These are phyloP conservation scores for Solanum stenotomum DNA, from an alignment of 257 asterid genomes.

Conservation along the genomic window DNA sequence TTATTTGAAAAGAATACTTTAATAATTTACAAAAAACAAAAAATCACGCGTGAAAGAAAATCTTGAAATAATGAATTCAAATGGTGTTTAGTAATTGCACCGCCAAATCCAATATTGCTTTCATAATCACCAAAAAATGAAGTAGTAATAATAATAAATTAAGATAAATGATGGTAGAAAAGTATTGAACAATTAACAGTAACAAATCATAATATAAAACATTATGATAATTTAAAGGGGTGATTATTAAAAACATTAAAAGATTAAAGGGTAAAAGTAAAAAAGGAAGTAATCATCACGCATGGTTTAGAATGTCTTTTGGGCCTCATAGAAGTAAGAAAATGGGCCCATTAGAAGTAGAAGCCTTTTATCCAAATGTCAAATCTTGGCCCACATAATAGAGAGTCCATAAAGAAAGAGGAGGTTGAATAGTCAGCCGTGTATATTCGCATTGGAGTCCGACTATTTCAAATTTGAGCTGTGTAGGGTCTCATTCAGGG, in stretches of 20 bases:
- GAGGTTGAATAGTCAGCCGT: no score
- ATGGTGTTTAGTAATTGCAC: not conserved
- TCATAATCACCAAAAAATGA: not conserved
- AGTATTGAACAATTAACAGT: not conserved
- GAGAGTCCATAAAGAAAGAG: not conserved
- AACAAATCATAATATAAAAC: not conserved
- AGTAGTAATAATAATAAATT: not conserved
- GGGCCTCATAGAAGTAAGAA: slow-evolving; percentile 3
- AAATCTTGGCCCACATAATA: not conserved
- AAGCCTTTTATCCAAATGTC: not conserved
- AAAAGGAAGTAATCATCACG: slow-evolving; percentile 21
- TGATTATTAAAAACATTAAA: not conserved
- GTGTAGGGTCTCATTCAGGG: not conserved
- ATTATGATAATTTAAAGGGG: not conserved
- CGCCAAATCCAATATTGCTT: not conserved
- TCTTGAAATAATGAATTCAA: not conserved
- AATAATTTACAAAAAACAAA: no score
- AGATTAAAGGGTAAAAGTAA: not conserved
- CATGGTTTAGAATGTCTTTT: slow-evolving; percentile 18
- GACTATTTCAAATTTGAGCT: not conserved
- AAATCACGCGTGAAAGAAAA: not conserved
- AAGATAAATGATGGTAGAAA: not conserved
- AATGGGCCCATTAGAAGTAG: slow-evolving; percentile 17
- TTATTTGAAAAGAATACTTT: not conserved
- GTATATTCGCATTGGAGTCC: no score